Base-by-base conservation (phyloP, 139 green algal species). In the Haematococcus sp. region DNA sequence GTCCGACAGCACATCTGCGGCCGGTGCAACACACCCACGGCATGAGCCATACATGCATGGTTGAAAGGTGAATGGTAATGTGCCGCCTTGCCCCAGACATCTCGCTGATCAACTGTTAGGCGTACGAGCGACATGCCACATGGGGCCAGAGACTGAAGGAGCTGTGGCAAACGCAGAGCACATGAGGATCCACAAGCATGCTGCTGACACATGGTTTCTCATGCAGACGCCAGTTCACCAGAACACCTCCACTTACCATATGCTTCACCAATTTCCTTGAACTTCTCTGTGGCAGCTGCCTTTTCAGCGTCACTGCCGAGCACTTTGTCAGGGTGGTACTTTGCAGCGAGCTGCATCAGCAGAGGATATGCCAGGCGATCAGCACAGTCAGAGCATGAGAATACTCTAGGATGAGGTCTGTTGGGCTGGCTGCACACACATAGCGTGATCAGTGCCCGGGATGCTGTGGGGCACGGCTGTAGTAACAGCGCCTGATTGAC, bases 321-420 rank as follows among this genome's bases (percentile, higher is more conserved):
- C 20, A 71, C 64, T 19, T 87, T 89, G 67, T 91, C 79, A 3
- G 71, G 77, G 80, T 91, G 72, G n/a, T 46, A 91, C 63, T 91
- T 93, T 71, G 93, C 88, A 72, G 87, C 82, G 63, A 79, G 4
- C 23, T 27, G 58, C 51, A 60, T 7, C 9, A 31, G 4, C 28
- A 43, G 23, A 17, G 9, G 11, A 49, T 63, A 32, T 51, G 33
- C 23, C 17, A 19, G 19, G 33, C 15, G 32, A 25, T 27, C 32
- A 13, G 61, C 19, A 27, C 32, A 40, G 25, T 22, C 52, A 4
- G 31, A 58, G 32, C 27, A 30, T 25, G 31, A 31, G 25, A 31
- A 32, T n/a, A n/a, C n/a, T n/a, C n/a, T n/a, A n/a, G n/a, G n/a
- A 23, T 46, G 13, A 25, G 7, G 16, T 20, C 40, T 60, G 60